These are phyloP conservation scores for Mediolabrus comicus DNA, from an alignment of 108 stramenopile species.

Conservation along the genomic window DNA sequence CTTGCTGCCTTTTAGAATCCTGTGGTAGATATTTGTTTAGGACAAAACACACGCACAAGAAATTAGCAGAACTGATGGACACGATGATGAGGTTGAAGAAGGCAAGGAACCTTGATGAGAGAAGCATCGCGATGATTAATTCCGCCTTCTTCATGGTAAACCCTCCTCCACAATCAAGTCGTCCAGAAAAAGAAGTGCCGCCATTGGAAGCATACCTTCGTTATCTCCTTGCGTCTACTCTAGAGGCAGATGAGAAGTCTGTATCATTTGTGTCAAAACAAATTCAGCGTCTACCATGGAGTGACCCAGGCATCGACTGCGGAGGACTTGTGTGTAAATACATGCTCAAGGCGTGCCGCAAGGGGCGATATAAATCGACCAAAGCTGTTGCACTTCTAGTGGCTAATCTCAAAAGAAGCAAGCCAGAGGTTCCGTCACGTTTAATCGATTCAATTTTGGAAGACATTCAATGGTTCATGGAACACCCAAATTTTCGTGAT, in stretches of 20 bases:
- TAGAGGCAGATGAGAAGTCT: slow-evolving; percentile 62
- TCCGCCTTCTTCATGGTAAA: slow-evolving; percentile 83
- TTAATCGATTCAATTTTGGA: slow-evolving; percentile 87
- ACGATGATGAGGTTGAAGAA: slow-evolving; percentile 85
- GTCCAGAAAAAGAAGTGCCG: slow-evolving; percentile 67
- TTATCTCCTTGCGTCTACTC: slow-evolving; percentile 65
- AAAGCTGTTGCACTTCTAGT: slow-evolving; percentile 80
- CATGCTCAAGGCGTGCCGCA: slow-evolving; percentile 88
- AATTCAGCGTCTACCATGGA: slow-evolving; percentile 90
- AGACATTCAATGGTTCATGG: slow-evolving; percentile 86
- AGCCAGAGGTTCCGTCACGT: slow-evolving; percentile 74
- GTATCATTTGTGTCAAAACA: slow-evolving; percentile 82
- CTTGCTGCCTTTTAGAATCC: slow-evolving; percentile 85
- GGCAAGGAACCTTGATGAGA: slow-evolving; percentile 83
- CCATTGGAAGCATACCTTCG: slow-evolving; percentile 86
- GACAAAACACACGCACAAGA: slow-evolving; percentile 71
- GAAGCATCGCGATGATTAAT: slow-evolving; percentile 75
- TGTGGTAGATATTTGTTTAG: slow-evolving; percentile 90
- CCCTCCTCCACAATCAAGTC: slow-evolving; percentile 58
- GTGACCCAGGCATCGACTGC: slow-evolving; percentile 73
- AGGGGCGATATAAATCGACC: slow-evolving; percentile 79
- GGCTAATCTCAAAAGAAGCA: slow-evolving; percentile 63
- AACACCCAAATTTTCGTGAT: slow-evolving; percentile 81
- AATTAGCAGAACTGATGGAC: slow-evolving; percentile 72
- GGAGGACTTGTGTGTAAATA: slow-evolving; percentile 68